Conservation (phyloP, 352 stramenopile genomes). For the Globisporangium splendens region DNA sequence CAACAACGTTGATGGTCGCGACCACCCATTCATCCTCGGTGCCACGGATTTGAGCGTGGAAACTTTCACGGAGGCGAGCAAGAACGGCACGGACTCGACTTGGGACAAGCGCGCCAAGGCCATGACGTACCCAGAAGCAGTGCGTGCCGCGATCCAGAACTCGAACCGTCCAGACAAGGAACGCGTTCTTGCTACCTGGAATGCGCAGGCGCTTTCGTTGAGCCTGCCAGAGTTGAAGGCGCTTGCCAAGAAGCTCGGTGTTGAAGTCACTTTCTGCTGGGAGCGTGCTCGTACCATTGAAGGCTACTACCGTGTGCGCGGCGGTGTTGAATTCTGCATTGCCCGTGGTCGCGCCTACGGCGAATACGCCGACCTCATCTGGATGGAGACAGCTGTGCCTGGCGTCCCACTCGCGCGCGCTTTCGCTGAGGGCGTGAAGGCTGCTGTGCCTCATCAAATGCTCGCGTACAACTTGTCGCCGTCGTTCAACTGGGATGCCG, state of each 20-base stretch:
- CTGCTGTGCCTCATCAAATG: slow-evolving; percentile 93
- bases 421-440: slow-evolving; percentile 93
- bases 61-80: slow-evolving; percentile 75
- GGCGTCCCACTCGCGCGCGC: slow-evolving; percentile 91
- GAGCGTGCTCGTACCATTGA: slow-evolving; percentile 94
- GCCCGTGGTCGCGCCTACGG: slow-evolving; percentile 93
- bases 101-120: slow-evolving; percentile 92
- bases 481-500: slow-evolving; percentile 98
- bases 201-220: slow-evolving; percentile 71
- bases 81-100: slow-evolving; percentile 54
- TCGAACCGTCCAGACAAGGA: slow-evolving; percentile 55
- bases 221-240: slow-evolving; percentile 74
- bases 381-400: slow-evolving; percentile 98
- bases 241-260: slow-evolving; percentile 73
- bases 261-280: slow-evolving; percentile 93
- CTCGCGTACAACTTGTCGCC: slow-evolving; percentile 98
- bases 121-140: slow-evolving; percentile 96
- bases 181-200: slow-evolving; percentile 74
- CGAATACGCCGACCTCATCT: slow-evolving; percentile 96
- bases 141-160: slow-evolving; percentile 75
- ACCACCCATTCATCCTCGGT: slow-evolving; percentile 98
- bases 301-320: slow-evolving; percentile 96
- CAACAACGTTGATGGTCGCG: slow-evolving; percentile 96
- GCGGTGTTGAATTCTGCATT: slow-evolving; percentile 97
- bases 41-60: slow-evolving; percentile 90